Conservation (phyloP, 176 grass and related monocot genomes). For the Pontederia paniculata region DNA sequence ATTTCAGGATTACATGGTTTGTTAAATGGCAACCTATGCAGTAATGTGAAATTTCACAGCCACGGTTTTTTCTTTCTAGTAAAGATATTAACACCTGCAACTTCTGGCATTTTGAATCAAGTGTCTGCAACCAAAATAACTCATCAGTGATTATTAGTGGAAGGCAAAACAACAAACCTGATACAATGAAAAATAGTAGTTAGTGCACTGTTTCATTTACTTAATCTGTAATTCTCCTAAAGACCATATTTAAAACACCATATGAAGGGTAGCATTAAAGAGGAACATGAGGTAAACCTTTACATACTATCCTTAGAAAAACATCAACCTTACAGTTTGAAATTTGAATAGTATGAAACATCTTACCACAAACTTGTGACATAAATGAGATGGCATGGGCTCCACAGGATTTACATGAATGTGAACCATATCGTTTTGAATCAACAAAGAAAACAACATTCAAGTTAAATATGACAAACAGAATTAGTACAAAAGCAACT, state of each 20-base stretch:
- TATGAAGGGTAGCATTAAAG: no score
- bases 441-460: not conserved
- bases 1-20: no score
- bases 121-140: conserved; percentile 36
- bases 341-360: not conserved
- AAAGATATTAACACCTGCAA: conserved; percentile 56
- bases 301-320: not conserved
- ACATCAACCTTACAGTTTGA: not conserved
- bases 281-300: no score
- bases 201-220: no score
- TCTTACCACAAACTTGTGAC: conserved; percentile 50
- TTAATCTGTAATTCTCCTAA: no score
- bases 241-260: no score
- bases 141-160: no score
- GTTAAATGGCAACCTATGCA: no score
- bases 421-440: conserved; percentile 78
- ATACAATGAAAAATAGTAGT: not conserved
- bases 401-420: conserved; percentile 67
- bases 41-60: no score
- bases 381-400: conserved; percentile 59
- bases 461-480: not conserved
- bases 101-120: conserved; percentile 63
- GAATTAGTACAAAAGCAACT: no score
- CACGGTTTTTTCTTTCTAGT: conserved; percentile 57
- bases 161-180: not conserved